Percentiles rank a stretch among this genome's conserved stretches.
Conservation (phyloP, 163 green algal species). For the Volvox carteri region DNA sequence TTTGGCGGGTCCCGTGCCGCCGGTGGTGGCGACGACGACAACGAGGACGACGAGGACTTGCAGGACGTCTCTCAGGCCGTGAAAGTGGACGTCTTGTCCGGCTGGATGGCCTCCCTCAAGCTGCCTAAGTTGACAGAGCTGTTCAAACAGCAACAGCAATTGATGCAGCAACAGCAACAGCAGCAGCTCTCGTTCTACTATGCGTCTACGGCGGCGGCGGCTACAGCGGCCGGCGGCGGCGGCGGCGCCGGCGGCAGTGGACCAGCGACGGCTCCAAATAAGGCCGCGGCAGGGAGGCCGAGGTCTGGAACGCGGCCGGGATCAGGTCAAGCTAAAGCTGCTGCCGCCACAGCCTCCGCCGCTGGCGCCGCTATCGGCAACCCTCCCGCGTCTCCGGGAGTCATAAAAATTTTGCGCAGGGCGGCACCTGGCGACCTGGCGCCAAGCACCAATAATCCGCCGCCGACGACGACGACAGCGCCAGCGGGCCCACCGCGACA, state of each 20-base stretch:
- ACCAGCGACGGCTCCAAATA: too few species aligned
- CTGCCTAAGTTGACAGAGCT: constrained; percentile 47
- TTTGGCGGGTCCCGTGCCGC: too few species aligned
- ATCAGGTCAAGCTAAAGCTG: background rate
- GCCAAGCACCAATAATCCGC: background rate
- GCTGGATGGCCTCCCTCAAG: constrained; percentile 12
- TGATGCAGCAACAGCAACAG: constrained; percentile 31
- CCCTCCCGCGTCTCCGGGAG: background rate
- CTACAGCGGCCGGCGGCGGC: background rate
- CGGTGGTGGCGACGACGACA: background rate
- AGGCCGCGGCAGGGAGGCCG: too few species aligned
- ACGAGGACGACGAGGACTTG: constrained; percentile 18
- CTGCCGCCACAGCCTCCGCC: background rate
- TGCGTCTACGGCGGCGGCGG: background rate
- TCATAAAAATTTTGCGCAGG: constrained; percentile 23
- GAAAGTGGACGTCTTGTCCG: constrained; percentile 46
- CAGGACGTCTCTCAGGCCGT: background rate
- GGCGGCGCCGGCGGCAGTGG: background rate
- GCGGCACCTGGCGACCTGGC: background rate
- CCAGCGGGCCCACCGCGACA: background rate
- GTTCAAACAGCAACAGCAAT: constrained; percentile 29
- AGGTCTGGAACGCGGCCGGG: background rate
- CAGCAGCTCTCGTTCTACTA: background rate
- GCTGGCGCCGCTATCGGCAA: background rate
- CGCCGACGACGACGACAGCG: background rate